Percentiles rank a stretch among this genome's conserved stretches.
phyloP scores from a whole-genome alignment of 1,284 basidiomycete species.

The Leccinum colubrinum region DNA sequence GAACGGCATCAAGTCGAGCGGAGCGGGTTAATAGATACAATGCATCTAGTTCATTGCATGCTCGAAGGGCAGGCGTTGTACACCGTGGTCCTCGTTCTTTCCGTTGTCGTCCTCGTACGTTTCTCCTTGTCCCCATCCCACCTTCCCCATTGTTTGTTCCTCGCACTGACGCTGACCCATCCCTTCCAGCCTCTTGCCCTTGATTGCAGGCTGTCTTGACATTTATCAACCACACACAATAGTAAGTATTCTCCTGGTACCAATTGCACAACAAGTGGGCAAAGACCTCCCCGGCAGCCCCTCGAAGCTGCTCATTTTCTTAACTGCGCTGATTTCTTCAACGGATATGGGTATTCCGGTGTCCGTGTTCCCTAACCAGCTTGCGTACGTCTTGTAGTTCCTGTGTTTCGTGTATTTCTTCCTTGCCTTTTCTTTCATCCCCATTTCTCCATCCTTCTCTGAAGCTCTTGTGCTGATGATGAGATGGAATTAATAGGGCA shows the following conservation, averaged over 20 bases:
- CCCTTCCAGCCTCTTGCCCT: neutral
- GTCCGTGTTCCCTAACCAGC: conserved; percentile 74
- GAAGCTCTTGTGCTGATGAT: too few relatives aligned
- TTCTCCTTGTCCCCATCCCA: neutral
- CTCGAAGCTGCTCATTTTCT: conserved; percentile 83
- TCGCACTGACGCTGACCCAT: conserved; percentile 7
- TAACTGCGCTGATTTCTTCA: conserved; percentile 38
- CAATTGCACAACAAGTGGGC: conserved; percentile 80
- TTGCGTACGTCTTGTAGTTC: conserved; percentile 62
- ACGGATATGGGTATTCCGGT: neutral
- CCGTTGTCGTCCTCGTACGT: conserved; percentile 72
- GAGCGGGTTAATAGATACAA: conserved; percentile 77
- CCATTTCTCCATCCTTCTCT: too few relatives aligned
- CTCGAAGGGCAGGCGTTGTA: conserved; percentile 77
- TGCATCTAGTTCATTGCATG: conserved; percentile 73
- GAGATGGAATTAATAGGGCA: too few relatives aligned
- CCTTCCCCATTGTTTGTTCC: neutral
- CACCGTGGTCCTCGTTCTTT: conserved; percentile 83
- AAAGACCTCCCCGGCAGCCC: conserved; percentile 44
- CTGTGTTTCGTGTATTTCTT: neutral
- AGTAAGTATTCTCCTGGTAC: conserved; percentile 92
- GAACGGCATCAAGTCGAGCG: conserved; percentile 88
- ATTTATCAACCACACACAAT: conserved; percentile 93
- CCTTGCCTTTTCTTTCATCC: too few relatives aligned
- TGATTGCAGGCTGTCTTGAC: conserved; percentile 68